These are phyloP conservation scores for Oligophagozyma castellii DNA, from an alignment of 1,139 yeast species.

Conservation along the genomic window DNA sequence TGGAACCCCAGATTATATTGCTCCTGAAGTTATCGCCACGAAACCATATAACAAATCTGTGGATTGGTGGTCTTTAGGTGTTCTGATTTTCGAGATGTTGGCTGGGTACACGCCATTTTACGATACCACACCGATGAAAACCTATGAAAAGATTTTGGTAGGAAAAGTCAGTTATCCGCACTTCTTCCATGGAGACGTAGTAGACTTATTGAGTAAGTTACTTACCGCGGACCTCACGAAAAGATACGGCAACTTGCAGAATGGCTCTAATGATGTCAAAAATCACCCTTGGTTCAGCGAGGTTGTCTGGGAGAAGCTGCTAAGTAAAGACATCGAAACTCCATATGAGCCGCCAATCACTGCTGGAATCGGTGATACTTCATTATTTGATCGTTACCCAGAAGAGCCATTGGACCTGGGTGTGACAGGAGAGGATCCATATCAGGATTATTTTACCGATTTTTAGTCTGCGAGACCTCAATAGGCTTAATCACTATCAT, in stretches of 20 bases:
- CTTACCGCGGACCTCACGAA: constrained; percentile 85
- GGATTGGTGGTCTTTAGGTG: constrained; percentile 98
- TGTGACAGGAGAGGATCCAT: constrained; percentile 69
- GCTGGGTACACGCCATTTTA: constrained; percentile 97
- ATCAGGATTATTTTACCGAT: constrained; percentile 59
- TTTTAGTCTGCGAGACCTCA: too few relatives aligned
- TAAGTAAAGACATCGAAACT: constrained; percentile 85
- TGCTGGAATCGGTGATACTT: constrained; percentile 91
- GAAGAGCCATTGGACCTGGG: constrained; percentile 93
- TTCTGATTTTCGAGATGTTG: constrained; percentile 88
- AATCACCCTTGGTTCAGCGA: constrained; percentile 91
- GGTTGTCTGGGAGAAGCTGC: constrained; percentile 88
- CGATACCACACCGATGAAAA: constrained; percentile 93
- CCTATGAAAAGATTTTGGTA: constrained; percentile 83
- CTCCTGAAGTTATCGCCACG: constrained; percentile 94
- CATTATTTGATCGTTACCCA: constrained; percentile 87
- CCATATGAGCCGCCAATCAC: constrained; percentile 98
- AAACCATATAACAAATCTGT: constrained; percentile 95
- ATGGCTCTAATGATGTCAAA: constrained; percentile 83
- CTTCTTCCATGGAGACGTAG: constrained; percentile 78
- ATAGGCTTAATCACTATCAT: too few relatives aligned
- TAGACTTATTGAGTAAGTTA: constrained; percentile 65
- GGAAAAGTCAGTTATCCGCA: constrained; percentile 84
- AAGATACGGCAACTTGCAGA: constrained; percentile 82
- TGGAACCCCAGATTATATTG: constrained; percentile 97